A percentile compares a stretch with the other conserved stretches of the same genome.
Evolutionary conservation across 225 moss, liverwort and hornwort genomes (phyloP).

Genomic region (Polytrichum formosum): DNA sequence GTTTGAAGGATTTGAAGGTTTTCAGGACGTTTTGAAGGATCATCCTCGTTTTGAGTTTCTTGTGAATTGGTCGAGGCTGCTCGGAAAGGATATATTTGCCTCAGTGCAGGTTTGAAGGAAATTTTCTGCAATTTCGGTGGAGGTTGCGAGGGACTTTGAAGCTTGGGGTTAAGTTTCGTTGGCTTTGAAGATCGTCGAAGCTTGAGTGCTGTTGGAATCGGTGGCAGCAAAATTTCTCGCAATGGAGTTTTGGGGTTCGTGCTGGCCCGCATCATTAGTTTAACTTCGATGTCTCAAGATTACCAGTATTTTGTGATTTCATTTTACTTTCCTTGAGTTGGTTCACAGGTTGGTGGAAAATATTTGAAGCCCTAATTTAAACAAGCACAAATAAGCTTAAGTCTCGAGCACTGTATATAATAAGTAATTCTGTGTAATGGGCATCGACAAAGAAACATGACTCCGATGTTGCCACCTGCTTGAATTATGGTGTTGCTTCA

Average conservation of each 20-base stretch:
- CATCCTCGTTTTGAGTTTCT: too few species aligned
- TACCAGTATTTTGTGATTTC: not conserved
- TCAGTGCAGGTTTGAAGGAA: not conserved
- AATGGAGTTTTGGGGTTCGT: slow-evolving; percentile 6
- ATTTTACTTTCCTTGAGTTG: not conserved
- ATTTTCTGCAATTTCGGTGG: not conserved
- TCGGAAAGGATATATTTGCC: not conserved
- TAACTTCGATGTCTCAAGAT: too few species aligned
- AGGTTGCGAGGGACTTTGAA: not conserved
- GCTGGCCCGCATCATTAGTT: not conserved
- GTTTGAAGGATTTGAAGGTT: slow-evolving; percentile 1
- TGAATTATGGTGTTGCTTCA: too few species aligned
- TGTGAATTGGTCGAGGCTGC: too few species aligned
- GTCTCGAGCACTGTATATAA: too few species aligned
- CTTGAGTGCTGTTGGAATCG: not conserved
- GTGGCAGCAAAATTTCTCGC: not conserved
- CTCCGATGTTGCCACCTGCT: too few species aligned
- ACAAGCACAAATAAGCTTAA: too few species aligned
- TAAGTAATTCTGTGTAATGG: too few species aligned
- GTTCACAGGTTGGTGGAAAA: not conserved
- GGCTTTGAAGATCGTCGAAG: not conserved
- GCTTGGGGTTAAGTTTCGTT: not conserved
- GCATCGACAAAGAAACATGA: too few species aligned
- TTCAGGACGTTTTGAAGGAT: not conserved
- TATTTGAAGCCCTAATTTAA: not conserved